Evolutionary conservation across 2,329 filamentous ascomycete species (phyloP).

Genomic region (Achaetomium macrosporum): DNA sequence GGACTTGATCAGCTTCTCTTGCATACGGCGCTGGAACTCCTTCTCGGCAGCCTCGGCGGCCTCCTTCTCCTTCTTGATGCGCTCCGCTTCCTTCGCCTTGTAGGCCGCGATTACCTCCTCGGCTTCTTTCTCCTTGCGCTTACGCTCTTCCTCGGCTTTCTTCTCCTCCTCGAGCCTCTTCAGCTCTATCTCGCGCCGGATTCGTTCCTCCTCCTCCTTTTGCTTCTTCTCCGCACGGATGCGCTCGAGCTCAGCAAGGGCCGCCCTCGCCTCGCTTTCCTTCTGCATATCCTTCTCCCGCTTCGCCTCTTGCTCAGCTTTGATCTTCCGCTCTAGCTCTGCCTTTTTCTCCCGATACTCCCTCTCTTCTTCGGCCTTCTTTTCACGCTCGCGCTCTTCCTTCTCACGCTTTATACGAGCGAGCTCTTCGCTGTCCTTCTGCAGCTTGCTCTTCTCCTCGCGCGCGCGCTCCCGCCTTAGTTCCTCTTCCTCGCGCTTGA

Average conservation of each 20-base stretch:
- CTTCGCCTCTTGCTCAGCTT: slow-evolving; percentile 25
- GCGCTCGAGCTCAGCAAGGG: slow-evolving; percentile 43
- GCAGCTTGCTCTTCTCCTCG: slow-evolving; percentile 42
- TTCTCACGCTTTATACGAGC: slow-evolving; percentile 39
- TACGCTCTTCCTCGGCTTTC: slow-evolving; percentile 18
- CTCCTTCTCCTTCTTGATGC: slow-evolving; percentile 21
- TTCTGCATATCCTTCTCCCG: slow-evolving; percentile 18
- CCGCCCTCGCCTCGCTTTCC: slow-evolving; percentile 36
- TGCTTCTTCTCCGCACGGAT: slow-evolving; percentile 32
- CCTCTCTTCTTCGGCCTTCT: slow-evolving; percentile 21
- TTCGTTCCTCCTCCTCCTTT: slow-evolving; percentile 23
- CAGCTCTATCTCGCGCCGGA: slow-evolving; percentile 23
- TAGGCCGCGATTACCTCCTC: slow-evolving; percentile 18
- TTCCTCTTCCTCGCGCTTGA: slow-evolving; percentile 31
- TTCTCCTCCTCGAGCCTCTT: slow-evolving; percentile 23
- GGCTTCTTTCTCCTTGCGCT: slow-evolving; percentile 18
- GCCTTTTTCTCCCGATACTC: slow-evolving; percentile 38
- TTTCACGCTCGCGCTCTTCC: slow-evolving; percentile 14
- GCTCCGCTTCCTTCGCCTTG: slow-evolving; percentile 23
- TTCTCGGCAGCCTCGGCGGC: slow-evolving; percentile 23
- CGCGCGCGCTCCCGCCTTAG: slow-evolving; percentile 26
- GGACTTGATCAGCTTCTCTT: slow-evolving; percentile 52
- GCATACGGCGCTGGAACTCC: slow-evolving; percentile 47
- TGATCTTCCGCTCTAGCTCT: slow-evolving; percentile 42
- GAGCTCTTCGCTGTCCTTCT: slow-evolving; percentile 43